These are phyloP conservation scores for Parastagonospora nodorum DNA, from an alignment of 2,329 filamentous ascomycete genomes.

Conservation along the genomic window DNA sequence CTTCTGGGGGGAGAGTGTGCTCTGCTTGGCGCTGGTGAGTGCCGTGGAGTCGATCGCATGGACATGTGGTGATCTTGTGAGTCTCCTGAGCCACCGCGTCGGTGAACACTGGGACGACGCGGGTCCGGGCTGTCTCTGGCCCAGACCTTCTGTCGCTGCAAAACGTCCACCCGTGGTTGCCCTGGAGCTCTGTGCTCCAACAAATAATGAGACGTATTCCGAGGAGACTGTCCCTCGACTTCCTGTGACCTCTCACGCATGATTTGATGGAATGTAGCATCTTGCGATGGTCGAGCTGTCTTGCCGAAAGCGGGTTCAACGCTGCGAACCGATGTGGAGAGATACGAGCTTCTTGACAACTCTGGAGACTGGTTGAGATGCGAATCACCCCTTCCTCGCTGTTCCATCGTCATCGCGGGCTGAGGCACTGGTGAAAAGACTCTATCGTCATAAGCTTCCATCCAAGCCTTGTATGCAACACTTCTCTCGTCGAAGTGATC, in stretches of 20 bases:
- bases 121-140: slow-evolving; percentile 11
- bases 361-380: slow-evolving; percentile 19
- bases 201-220: slow-evolving; percentile 15
- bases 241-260: slow-evolving; percentile 27
- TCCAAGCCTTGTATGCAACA: slow-evolving; percentile 37
- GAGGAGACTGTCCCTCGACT: slow-evolving; percentile 26
- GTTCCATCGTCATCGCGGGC: slow-evolving; percentile 5
- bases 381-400: slow-evolving; percentile 6
- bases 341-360: slow-evolving; percentile 24
- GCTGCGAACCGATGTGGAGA: slow-evolving; percentile 41
- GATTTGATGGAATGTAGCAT: slow-evolving; percentile 30
- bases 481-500: slow-evolving; percentile 24
- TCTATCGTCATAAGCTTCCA: slow-evolving; percentile 46
- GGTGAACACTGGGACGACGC: slow-evolving; percentile 23
- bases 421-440: slow-evolving; percentile 37
- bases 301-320: slow-evolving; percentile 23
- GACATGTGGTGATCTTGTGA: slow-evolving; percentile 22
- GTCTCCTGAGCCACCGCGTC: slow-evolving; percentile 32
- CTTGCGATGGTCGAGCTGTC: slow-evolving; percentile 26
- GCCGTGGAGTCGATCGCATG: slow-evolving; percentile 23
- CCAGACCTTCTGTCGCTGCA: slow-evolving; percentile 33
- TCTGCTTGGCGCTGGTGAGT: slow-evolving; percentile 37
- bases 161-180: slow-evolving; percentile 36
- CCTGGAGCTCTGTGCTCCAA: slow-evolving; percentile 17
- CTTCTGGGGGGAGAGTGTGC: slow-evolving; percentile 36